These are phyloP conservation scores for Ceratocystis ficicola DNA, from an alignment of 2,329 filamentous ascomycete species.

Conservation along the genomic window DNA sequence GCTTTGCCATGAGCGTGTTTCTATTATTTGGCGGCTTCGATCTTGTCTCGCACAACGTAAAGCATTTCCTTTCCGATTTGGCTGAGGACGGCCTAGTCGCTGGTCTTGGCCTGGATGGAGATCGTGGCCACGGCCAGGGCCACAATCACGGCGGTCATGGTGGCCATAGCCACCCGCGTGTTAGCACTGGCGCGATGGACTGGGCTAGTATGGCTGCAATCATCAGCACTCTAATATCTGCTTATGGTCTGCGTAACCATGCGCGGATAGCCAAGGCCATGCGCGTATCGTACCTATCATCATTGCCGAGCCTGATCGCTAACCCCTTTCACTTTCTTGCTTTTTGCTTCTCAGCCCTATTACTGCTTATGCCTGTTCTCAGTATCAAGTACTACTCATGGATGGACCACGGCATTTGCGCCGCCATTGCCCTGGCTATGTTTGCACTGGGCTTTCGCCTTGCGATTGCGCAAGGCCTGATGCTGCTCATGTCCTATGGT, in stretches of 20 bases:
- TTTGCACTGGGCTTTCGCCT: slow-evolving; percentile 73
- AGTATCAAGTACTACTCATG: slow-evolving; percentile 62
- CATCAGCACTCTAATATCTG: slow-evolving; percentile 69
- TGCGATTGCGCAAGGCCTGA: slow-evolving; percentile 74
- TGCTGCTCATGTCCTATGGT: slow-evolving; percentile 86
- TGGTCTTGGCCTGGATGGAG: slow-evolving; percentile 7
- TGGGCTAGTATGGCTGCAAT: slow-evolving; percentile 72
- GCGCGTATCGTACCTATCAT: slow-evolving; percentile 70
- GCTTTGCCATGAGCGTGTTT: slow-evolving; percentile 91
- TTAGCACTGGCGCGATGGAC: slow-evolving; percentile 67
- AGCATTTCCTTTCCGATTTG: slow-evolving; percentile 51
- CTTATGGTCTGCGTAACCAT: slow-evolving; percentile 79
- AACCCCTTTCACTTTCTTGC: slow-evolving; percentile 95
- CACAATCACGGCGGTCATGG: slow-evolving; percentile 43
- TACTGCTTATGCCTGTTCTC: slow-evolving; percentile 71
- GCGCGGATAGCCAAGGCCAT: slow-evolving; percentile 84
- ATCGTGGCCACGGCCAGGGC: not conserved
- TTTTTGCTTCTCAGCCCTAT: slow-evolving; percentile 67
- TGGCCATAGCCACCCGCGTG: slow-evolving; percentile 50
- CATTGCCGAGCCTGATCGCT: slow-evolving; percentile 70
- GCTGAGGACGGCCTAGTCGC: slow-evolving; percentile 27
- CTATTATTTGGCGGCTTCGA: slow-evolving; percentile 97
- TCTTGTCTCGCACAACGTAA: slow-evolving; percentile 82
- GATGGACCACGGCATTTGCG: slow-evolving; percentile 72
- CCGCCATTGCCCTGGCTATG: slow-evolving; percentile 76